Evolutionary conservation across 768 basidiomycete species (phyloP).

Genomic region (Hypsizygus marmoreus): DNA sequence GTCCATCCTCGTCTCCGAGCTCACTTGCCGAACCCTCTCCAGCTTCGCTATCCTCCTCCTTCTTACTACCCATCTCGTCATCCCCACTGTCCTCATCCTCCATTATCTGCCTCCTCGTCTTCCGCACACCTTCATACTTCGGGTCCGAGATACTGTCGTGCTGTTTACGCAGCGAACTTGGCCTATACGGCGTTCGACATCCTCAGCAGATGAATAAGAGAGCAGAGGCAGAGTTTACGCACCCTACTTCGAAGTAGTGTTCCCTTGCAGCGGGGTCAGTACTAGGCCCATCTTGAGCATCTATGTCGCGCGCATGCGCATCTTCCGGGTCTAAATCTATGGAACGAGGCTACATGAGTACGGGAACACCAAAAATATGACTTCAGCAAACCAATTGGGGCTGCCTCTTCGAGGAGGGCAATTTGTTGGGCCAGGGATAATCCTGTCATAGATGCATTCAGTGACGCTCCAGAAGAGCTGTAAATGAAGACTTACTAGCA

Average conservation of each 20-base stretch:
- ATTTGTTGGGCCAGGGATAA: slow-evolving; percentile 80
- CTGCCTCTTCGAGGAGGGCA: slow-evolving; percentile 71
- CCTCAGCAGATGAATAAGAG: neutral
- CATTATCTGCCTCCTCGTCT: slow-evolving; percentile 59
- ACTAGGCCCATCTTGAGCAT: slow-evolving; percentile 40
- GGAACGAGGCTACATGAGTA: slow-evolving; percentile 8
- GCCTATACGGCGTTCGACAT: slow-evolving; percentile 38
- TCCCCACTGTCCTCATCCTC: slow-evolving; percentile 59
- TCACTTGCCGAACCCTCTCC: slow-evolving; percentile 22
- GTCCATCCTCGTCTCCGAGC: slow-evolving; percentile 18
- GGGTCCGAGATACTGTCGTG: slow-evolving; percentile 69
- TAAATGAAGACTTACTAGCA: slow-evolving; percentile 9
- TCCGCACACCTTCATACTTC: slow-evolving; percentile 76
- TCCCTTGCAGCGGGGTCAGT: slow-evolving; percentile 48
- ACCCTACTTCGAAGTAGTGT: slow-evolving; percentile 90
- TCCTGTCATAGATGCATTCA: slow-evolving; percentile 23
- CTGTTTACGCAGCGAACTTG: slow-evolving; percentile 66
- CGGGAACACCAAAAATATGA: neutral
- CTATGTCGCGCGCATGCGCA: slow-evolving; percentile 51
- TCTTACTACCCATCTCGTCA: too few species aligned
- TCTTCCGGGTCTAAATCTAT: slow-evolving; percentile 80
- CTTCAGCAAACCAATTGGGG: slow-evolving; percentile 59
- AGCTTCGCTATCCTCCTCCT: slow-evolving; percentile 39
- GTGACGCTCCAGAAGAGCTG: neutral
- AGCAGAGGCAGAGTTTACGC: slow-evolving; percentile 23